A percentile compares a stretch with the other conserved stretches of the same genome.
Conservation (phyloP, 2,329 filamentous ascomycete species). For the Botrytis galanthina region DNA sequence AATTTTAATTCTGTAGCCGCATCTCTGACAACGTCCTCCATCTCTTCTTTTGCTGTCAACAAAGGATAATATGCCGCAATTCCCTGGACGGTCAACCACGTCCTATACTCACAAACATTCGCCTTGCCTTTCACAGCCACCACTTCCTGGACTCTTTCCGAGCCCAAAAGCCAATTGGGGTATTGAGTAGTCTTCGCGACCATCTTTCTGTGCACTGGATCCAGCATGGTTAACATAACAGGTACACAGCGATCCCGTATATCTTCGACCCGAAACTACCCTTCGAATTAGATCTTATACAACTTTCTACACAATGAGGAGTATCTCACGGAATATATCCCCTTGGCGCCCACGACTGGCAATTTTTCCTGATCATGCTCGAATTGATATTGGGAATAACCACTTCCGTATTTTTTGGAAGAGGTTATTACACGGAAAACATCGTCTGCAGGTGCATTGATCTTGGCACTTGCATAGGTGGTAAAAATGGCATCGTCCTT, state of each 20-base stretch:
- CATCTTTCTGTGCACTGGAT: conserved; percentile 24
- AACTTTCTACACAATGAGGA: neutral
- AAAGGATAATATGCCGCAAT: conserved; percentile 30
- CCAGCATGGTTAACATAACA: conserved; percentile 25
- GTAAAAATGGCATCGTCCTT: conserved; percentile 24
- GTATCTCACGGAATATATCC: conserved; percentile 24
- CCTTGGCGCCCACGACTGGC: conserved; percentile 26
- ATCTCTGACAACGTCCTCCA: conserved; percentile 16
- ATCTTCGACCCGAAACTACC: conserved; percentile 13
- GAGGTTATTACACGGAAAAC: conserved; percentile 25
- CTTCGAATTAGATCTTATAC: neutral
- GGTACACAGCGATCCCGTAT: conserved; percentile 3
- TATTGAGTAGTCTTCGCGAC: conserved; percentile 23
- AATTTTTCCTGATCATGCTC: conserved; percentile 21
- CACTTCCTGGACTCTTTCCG: conserved; percentile 30
- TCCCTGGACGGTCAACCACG: conserved; percentile 26
- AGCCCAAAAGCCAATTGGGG: conserved; percentile 27
- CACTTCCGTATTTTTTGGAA: conserved; percentile 25
- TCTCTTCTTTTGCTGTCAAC: conserved; percentile 25
- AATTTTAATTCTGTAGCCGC: conserved; percentile 16
- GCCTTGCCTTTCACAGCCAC: conserved; percentile 24
- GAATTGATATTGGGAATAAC: conserved; percentile 27
- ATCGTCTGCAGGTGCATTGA: conserved; percentile 28
- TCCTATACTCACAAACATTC: conserved; percentile 29
- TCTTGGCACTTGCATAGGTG: conserved; percentile 25